Percentiles rank a stretch among this genome's conserved stretches.
These are phyloP conservation scores for Pisolithus microcarpus DNA, from an alignment of 768 basidiomycete genomes.

Conservation along the genomic window DNA sequence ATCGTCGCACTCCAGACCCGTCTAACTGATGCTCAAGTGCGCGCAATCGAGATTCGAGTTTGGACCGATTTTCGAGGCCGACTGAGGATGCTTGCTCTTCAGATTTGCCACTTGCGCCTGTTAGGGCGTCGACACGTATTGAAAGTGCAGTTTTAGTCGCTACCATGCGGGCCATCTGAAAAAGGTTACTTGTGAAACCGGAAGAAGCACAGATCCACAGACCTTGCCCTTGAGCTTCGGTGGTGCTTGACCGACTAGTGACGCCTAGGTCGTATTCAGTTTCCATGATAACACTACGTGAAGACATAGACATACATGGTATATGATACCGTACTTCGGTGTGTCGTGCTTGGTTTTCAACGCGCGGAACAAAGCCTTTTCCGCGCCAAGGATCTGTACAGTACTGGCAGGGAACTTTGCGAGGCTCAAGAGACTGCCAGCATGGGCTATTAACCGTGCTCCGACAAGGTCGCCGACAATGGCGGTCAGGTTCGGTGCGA, in stretches of 20 bases:
- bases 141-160: constrained; percentile 97
- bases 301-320: constrained; percentile 58
- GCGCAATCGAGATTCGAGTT: constrained; percentile 90
- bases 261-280: constrained; percentile 49
- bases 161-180: constrained; percentile 98
- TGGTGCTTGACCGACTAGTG: constrained; percentile 93
- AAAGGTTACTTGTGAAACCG: constrained; percentile 1
- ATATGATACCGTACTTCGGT: constrained; percentile 99
- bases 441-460: constrained; percentile 68
- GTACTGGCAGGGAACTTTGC: constrained; percentile 77
- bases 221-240: constrained; percentile 98
- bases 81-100: constrained; percentile 75
- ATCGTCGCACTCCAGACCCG: constrained; percentile 60
- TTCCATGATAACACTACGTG: constrained; percentile 1
- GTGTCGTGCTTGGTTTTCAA: constrained; percentile 88
- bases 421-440: constrained; percentile 60
- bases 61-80: constrained; percentile 88
- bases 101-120: constrained; percentile 87
- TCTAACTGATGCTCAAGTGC: constrained; percentile 82
- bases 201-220: constrained; percentile 8
- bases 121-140: constrained; percentile 94
- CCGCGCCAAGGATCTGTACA: constrained; percentile 69
- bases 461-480: constrained; percentile 74
- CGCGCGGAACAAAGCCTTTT: constrained; percentile 71
- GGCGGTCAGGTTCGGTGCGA: constrained; percentile 93